Base-by-base conservation (phyloP, 2,329 filamentous ascomycete species). In the Sordariomycetes sp. region DNA sequence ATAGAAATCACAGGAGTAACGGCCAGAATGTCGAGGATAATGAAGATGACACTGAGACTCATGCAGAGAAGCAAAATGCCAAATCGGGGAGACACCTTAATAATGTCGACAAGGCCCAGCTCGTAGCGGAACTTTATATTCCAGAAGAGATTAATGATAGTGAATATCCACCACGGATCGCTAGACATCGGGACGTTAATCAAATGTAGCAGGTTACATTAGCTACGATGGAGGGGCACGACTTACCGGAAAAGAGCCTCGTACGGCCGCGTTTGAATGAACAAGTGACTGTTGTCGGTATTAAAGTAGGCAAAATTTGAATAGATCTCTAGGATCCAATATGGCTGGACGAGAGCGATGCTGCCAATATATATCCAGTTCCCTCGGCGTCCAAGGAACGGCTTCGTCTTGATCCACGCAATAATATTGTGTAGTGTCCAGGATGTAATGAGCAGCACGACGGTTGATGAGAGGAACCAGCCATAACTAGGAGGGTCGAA, bases 161-260 rank as follows among this genome's bases (percentile, higher is more conserved):
- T 84, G 61, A 83, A 82, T 20, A 86, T 76, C 83, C 83, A 86
- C 83, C 83, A 86, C 0, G 83, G 83, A 61, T 86, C 83, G 10
- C 76, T 77, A 35, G 17, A n/a, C 17, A 12, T 13, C 5, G 12
- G 4, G 15, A 42, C 36, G 36, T 42, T n/a, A 42, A 17, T 17
- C n/a, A n/a, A 15, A 10, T 54, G 24, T 45, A 24, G 17, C n/a
- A 50, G 8, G 6, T 13, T 50, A 7, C n/a, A n/a, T 20, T 58
- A 48, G 52, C 60, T 53, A 59, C 61, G 53, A 36, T 39, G 15
- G 53, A 15, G 22, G n/a, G 45, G 42, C 36, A 42, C 56, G n/a
- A 48, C 67, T 59, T 66, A 77, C 74, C 81, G 75, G 62, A 80
- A 82, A 1, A 85, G 65, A 2, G 81, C 79, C 65, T 86, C 82